Base-by-base conservation (phyloP, 495 filamentous ascomycete species). In the Pyrenula aspistea region DNA sequence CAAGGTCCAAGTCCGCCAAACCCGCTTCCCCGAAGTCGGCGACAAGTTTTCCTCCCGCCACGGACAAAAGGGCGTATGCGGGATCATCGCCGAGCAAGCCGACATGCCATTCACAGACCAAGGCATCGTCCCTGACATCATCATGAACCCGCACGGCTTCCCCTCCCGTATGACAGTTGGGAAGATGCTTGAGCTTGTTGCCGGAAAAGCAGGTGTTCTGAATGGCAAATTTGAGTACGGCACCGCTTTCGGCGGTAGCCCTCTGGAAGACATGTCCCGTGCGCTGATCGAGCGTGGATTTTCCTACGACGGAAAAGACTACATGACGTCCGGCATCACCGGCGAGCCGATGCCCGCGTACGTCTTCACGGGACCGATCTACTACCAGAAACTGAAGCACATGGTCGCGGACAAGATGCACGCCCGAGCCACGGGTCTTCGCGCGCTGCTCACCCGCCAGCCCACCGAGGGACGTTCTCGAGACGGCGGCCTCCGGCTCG, bases 401-500 rank as follows among this genome's bases (percentile, higher is more conserved):
- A 99, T 99, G 93, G 93, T 99, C 25, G 89, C 95, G 67, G 93
- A 99, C 64, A 99, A 99, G 78, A 96, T 99, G 92, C 93, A 99
- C 71, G 89, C 90, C 10, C 90, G 93, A 55, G 82, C 91, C 10
- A 85, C 88, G 50, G 93, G 93, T 2, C 93, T 94, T 1, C 83
- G 86, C 20, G 91, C 91, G 10, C 89, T 92, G 54, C 79, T 99
- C 2, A 99, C 93, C 2, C 87, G 93, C 23, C 93, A 99, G 71
- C 93, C 93, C 10, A 97, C 92, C 0, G 93, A 99, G 71, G 93
- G 93, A 76, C 84, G 93, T 61, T 93, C 90, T 21, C 79, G 91
- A 24, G 88, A 92, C 59, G 93, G 93, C 66, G 93, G 93, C 67
- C 77, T 99, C 15, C 85, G 93, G 66, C 78, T 99, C 53, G 93